phyloP scores from a whole-genome alignment of 257 asterid genomes.

The Haberlea rhodopensis region DNA sequence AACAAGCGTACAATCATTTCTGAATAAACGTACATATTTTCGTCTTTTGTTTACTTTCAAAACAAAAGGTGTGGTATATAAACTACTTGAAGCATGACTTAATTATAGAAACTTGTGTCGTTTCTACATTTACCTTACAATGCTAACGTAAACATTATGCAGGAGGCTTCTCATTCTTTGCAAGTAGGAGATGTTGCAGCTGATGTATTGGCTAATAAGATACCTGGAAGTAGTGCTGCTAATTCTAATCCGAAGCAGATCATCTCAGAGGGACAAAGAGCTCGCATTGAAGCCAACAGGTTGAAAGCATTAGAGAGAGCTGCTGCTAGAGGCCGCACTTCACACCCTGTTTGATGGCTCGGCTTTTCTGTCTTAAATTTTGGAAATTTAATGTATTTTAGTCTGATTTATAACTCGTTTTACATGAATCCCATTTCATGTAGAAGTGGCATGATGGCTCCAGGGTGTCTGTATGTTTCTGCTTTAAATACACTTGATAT shows the following conservation, averaged over 20 bases:
- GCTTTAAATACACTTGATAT: neutral
- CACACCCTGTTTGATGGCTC: neutral
- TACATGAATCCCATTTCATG: neutral
- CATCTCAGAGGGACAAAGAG: constrained; percentile 61
- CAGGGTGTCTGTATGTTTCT: neutral
- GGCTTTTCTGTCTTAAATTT: neutral
- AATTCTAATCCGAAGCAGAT: constrained; percentile 29
- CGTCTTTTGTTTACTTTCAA: neutral
- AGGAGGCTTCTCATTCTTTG: constrained; percentile 42
- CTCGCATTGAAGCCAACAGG: constrained; percentile 74
- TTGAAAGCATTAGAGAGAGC: constrained; percentile 76
- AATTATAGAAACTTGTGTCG: too few relatives aligned
- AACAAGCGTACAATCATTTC: neutral
- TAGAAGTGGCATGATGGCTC: neutral
- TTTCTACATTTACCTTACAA: neutral
- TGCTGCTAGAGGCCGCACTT: constrained; percentile 41
- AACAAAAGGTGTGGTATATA: neutral
- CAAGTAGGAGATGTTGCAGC: constrained; percentile 23
- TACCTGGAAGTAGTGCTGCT: constrained; percentile 11
- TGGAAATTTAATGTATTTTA: neutral
- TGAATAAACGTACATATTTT: neutral
- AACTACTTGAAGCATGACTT: neutral
- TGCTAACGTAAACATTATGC: constrained; percentile 18
- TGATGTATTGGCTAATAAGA: constrained; percentile 23
- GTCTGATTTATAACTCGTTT: neutral